Base-by-base conservation (phyloP, 257 asterid genomes). In the Capsicum pubescens region DNA sequence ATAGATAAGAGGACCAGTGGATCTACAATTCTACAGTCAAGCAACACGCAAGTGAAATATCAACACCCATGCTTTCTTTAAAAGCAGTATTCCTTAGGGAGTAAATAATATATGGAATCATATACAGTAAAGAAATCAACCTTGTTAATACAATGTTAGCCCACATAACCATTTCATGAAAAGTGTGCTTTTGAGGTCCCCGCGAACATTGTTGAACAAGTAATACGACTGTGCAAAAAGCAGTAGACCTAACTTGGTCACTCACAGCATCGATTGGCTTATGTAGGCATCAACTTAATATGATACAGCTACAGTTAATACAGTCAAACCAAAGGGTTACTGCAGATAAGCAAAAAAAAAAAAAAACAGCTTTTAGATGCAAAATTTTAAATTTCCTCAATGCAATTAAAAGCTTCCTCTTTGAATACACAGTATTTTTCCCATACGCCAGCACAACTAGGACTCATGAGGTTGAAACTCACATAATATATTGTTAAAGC, bases 401-500 rank as follows among this genome's bases (percentile, higher is more conserved):
- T 54, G 81, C 81, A 76, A 76, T n/a, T 21, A 4, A n/a, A 71
- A 42, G 42, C 8, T 32, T 68, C 54, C 52, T 57, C 64, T 55
- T 55, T 55, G 64, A 69, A 69, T 68, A 59, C 52, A 26, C 35
- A 68, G 16, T 32, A 60, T 16, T 36, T 74, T 87, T 83, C 44
- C 46, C 36, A 72, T 72, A 71, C 63, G 76, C 17, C 59, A 77
- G 83, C 35, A 84, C 78, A 79, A 61, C 77, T 82, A 76, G 55
- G 55, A 67, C 56, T 61, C 55, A 84, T 56, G 64, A 74, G 79
- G 36, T 79, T 69, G 85, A 16, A 86, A 89, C 97, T 92, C 90
- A 96, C 99, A 80, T 90, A 88, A 88, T 89, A 94, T 67, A 93
- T 56, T 82, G 79, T 87, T 79, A 94, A 94, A 76, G 93, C 88